These are phyloP conservation scores for Suillus bovinus DNA, from an alignment of 768 basidiomycete genomes.

Conservation along the genomic window DNA sequence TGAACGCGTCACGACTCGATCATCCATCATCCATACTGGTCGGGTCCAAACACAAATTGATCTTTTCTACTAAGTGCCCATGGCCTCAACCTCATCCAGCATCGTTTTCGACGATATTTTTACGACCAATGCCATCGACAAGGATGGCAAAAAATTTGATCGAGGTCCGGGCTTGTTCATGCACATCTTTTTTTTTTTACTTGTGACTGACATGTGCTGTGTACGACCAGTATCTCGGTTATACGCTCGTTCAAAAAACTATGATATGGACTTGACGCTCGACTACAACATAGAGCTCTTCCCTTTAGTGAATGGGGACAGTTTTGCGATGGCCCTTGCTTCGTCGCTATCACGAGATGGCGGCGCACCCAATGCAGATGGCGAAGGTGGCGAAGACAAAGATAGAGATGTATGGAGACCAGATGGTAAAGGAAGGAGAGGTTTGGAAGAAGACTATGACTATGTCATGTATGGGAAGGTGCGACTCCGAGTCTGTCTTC, in stretches of 20 bases:
- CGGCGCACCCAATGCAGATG: slow-evolving; percentile 45
- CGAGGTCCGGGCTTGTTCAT: slow-evolving; percentile 57
- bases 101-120: slow-evolving; percentile 95
- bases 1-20: neutral
- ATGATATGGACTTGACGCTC: slow-evolving; percentile 88
- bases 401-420: slow-evolving; percentile 84
- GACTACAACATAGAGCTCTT: slow-evolving; percentile 95
- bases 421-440: slow-evolving; percentile 77
- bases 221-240: slow-evolving; percentile 79
- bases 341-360: slow-evolving; percentile 66
- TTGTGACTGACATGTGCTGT: slow-evolving; percentile 9
- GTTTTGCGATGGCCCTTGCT: slow-evolving; percentile 83
- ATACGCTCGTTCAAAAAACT: slow-evolving; percentile 85
- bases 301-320: slow-evolving; percentile 65
- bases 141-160: slow-evolving; percentile 97
- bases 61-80: slow-evolving; percentile 23
- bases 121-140: slow-evolving; percentile 79
- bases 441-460: slow-evolving; percentile 92
- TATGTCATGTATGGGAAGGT: slow-evolving; percentile 99
- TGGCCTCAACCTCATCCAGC: slow-evolving; percentile 63
- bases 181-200: neutral
- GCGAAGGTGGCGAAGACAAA: slow-evolving; percentile 50
- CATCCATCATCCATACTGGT: neutral
- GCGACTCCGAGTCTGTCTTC: slow-evolving; percentile 11
- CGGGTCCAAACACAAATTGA: neutral